A percentile compares a stretch with the other conserved stretches of the same genome.
These are phyloP conservation scores for Hibiscus trionum DNA, from an alignment of 345 rosid species.

Conservation along the genomic window DNA sequence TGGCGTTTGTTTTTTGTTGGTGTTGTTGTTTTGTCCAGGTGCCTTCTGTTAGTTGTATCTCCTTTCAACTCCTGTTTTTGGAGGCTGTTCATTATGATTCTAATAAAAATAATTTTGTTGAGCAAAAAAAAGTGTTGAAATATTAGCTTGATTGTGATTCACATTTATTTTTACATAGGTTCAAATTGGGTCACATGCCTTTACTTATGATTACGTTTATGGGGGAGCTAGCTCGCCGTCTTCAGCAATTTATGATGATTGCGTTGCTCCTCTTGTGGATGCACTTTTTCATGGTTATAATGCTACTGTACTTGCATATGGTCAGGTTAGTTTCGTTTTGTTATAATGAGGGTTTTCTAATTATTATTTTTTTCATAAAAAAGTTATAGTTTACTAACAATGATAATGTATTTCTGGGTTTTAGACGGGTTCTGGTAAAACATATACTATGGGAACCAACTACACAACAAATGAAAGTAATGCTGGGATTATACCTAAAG, in stretches of 20 bases:
- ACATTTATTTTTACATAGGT: constrained; percentile 32
- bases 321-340: constrained; percentile 51
- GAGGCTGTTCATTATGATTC: too few species aligned
- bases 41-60: too few species aligned
- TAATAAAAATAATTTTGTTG: too few species aligned
- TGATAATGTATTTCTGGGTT: neutral
- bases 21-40: too few species aligned
- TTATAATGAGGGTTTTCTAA: neutral
- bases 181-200: constrained; percentile 76
- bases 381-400: constrained; percentile 6
- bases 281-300: constrained; percentile 83
- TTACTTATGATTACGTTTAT: constrained; percentile 76
- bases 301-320: constrained; percentile 93
- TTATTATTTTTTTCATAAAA: neutral
- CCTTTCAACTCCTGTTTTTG: too few species aligned
- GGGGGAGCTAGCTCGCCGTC: constrained; percentile 50
- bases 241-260: constrained; percentile 43
- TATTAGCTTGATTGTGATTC: neutral
- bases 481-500: constrained; percentile 70
- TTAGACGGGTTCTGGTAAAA: constrained; percentile 93
- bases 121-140: neutral
- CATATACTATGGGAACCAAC: constrained; percentile 94
- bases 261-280: constrained; percentile 83
- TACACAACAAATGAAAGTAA: constrained; percentile 56
- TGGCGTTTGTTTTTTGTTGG: too few species aligned